Evolutionary conservation across 768 basidiomycete genomes (phyloP).

Genomic region (Suillus brevipes): DNA sequence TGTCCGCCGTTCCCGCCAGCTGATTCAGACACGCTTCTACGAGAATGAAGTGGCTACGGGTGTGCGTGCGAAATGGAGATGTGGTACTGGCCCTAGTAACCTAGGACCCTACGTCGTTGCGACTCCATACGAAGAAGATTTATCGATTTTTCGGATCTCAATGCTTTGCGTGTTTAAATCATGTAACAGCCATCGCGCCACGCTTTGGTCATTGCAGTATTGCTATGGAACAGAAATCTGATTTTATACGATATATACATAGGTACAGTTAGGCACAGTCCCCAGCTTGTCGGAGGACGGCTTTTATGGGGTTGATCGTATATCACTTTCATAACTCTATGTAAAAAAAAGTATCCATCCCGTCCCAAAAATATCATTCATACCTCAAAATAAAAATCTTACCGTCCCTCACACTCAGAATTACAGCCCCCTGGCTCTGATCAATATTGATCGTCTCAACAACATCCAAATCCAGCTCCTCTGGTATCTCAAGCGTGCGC

Average conservation of each 20-base stretch:
- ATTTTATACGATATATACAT: neutral
- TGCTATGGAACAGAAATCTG: neutral
- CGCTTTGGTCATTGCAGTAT: too few relatives aligned
- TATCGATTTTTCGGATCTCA: too few relatives aligned
- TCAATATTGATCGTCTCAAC: constrained; percentile 81
- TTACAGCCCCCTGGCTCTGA: constrained; percentile 72
- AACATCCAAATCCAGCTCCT: constrained; percentile 59
- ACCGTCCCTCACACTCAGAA: constrained; percentile 64
- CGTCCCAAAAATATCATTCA: constrained; percentile 30
- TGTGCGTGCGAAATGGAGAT: too few relatives aligned
- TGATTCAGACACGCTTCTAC: too few relatives aligned
- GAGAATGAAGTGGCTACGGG: too few relatives aligned
- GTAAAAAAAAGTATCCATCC: neutral
- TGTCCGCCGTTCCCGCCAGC: too few relatives aligned
- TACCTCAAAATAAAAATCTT: constrained; percentile 76
- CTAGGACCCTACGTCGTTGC: too few relatives aligned
- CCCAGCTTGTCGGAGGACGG: neutral
- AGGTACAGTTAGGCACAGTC: neutral
- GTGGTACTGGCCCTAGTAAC: too few relatives aligned
- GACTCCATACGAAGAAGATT: too few relatives aligned
- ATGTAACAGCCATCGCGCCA: too few relatives aligned
- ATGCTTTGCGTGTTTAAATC: too few relatives aligned
- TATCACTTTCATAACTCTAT: neutral
- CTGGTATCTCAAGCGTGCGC: constrained; percentile 61
- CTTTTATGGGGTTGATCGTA: neutral